A percentile compares a stretch with the other conserved stretches of the same genome.
Conservation (phyloP, 2,329 filamentous ascomycete species). For the Stemphylium vesicarium region DNA sequence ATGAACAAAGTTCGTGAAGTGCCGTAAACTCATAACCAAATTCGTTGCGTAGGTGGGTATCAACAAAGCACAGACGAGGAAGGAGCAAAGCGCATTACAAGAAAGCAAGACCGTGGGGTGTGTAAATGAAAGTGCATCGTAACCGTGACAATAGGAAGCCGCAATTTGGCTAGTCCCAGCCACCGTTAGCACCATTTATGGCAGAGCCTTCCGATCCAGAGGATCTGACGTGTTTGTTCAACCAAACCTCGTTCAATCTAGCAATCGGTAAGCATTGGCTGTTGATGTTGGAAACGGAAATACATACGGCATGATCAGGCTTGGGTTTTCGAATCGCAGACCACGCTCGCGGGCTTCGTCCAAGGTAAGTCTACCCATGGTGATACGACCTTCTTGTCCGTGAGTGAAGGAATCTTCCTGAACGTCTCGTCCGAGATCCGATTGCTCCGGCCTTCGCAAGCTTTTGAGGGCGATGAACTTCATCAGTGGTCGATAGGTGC, state of each 20-base stretch:
- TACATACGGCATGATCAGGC: slow-evolving; percentile 69
- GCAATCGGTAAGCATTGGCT: slow-evolving; percentile 20
- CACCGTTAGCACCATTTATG: slow-evolving; percentile 24
- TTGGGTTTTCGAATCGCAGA: slow-evolving; percentile 77
- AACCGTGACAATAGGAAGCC: slow-evolving; percentile 6
- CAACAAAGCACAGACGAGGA: slow-evolving; percentile 10
- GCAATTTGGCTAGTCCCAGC: slow-evolving; percentile 8
- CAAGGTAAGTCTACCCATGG: slow-evolving; percentile 62
- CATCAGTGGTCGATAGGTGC: slow-evolving; percentile 85
- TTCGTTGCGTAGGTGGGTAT: slow-evolving; percentile 16
- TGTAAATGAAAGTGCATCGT: slow-evolving; percentile 26
- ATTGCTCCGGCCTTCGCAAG: slow-evolving; percentile 68
- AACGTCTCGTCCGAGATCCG: slow-evolving; percentile 56
- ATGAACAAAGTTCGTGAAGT: neutral
- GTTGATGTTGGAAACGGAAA: neutral
- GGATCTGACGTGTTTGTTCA: slow-evolving; percentile 50
- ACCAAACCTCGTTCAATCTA: slow-evolving; percentile 74
- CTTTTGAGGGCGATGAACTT: slow-evolving; percentile 90
- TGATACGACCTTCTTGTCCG: slow-evolving; percentile 13
- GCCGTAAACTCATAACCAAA: neutral
- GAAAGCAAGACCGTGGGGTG: slow-evolving; percentile 12
- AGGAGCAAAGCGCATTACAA: slow-evolving; percentile 1
- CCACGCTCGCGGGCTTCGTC: slow-evolving; percentile 77
- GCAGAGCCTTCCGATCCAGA: slow-evolving; percentile 32
- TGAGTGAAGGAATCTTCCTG: slow-evolving; percentile 47